These are phyloP conservation scores for Crithidia fasciculata DNA, from an alignment of 208 protist species.

Conservation along the genomic window DNA sequence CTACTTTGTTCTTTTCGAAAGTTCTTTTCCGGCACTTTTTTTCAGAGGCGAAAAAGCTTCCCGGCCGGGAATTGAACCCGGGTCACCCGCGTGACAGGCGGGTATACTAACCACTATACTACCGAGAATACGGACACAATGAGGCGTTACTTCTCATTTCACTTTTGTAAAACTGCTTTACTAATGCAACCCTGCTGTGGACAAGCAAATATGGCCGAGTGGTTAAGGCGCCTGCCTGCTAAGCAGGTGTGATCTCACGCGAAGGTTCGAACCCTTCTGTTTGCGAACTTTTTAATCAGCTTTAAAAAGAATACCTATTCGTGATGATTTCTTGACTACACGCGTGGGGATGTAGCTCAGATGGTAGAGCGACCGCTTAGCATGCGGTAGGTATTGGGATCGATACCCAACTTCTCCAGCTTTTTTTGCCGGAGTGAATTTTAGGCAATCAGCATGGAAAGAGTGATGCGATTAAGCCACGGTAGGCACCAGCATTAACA, in stretches of 20 bases:
- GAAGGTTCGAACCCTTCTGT: slow-evolving; percentile 92
- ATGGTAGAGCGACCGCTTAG: slow-evolving; percentile 95
- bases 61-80: slow-evolving; percentile 57
- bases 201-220: slow-evolving; percentile 88
- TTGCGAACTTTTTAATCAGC: slow-evolving; percentile 87
- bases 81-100: slow-evolving; percentile 55
- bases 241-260: slow-evolving; percentile 92
- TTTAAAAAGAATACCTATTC: no score
- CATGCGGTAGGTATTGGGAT: slow-evolving; percentile 94
- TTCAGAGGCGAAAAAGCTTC: slow-evolving; percentile 31
- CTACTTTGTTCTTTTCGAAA: no score
- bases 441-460: neutral
- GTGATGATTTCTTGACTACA: no score
- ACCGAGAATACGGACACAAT: slow-evolving; percentile 32
- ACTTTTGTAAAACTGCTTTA: neutral
- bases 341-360: slow-evolving; percentile 88
- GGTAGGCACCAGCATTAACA: no score
- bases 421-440: slow-evolving; percentile 14
- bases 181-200: neutral
- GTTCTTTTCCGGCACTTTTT: no score
- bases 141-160: neutral
- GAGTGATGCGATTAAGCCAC: no score
- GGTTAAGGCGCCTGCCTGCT: slow-evolving; percentile 92
- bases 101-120: slow-evolving; percentile 61
- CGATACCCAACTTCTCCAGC: slow-evolving; percentile 94